Evolutionary conservation across 495 filamentous ascomycete species (phyloP).

Genomic region (Pyronema domesticum): DNA sequence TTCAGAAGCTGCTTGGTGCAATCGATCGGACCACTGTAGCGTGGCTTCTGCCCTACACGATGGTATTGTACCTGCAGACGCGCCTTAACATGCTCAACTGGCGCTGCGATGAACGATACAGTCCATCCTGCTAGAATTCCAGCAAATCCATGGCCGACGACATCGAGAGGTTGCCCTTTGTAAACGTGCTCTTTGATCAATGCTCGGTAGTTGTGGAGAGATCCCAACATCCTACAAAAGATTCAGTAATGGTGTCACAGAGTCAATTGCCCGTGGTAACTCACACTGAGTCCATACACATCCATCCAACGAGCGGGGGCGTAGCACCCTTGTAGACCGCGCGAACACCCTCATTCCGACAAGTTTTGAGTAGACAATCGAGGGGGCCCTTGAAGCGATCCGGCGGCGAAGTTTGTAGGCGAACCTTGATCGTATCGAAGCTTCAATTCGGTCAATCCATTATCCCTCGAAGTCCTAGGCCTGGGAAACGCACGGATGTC

Average conservation of each 20-base stretch:
- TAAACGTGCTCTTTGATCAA: conserved; percentile 65
- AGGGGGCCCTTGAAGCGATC: conserved; percentile 67
- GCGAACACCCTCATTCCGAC: conserved; percentile 58
- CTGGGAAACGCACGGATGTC: conserved; percentile 39
- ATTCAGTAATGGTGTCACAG: background rate
- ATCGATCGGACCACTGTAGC: conserved; percentile 77
- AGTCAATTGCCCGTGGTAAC: conserved; percentile 8
- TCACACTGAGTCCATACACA: conserved; percentile 86
- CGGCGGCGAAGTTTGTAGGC: conserved; percentile 69
- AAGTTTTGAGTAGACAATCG: conserved; percentile 66
- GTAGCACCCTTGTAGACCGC: conserved; percentile 84
- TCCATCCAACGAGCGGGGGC: conserved; percentile 86
- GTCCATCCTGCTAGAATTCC: conserved; percentile 76
- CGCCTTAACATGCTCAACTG: conserved; percentile 91
- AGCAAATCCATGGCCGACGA: conserved; percentile 64
- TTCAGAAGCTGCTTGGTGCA: conserved; percentile 49
- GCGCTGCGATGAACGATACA: conserved; percentile 79
- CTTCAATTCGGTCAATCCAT: conserved; percentile 32
- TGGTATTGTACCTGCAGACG: conserved; percentile 80
- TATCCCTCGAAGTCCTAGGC: background rate
- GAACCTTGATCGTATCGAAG: conserved; percentile 94
- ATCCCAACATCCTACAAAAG: conserved; percentile 62
- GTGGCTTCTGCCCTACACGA: conserved; percentile 1
- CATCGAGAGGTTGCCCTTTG: conserved; percentile 29
- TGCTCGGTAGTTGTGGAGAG: conserved; percentile 71